These are phyloP conservation scores for Cutaneotrichosporon sp. DNA, from an alignment of 1,284 basidiomycete genomes.

Conservation along the genomic window DNA sequence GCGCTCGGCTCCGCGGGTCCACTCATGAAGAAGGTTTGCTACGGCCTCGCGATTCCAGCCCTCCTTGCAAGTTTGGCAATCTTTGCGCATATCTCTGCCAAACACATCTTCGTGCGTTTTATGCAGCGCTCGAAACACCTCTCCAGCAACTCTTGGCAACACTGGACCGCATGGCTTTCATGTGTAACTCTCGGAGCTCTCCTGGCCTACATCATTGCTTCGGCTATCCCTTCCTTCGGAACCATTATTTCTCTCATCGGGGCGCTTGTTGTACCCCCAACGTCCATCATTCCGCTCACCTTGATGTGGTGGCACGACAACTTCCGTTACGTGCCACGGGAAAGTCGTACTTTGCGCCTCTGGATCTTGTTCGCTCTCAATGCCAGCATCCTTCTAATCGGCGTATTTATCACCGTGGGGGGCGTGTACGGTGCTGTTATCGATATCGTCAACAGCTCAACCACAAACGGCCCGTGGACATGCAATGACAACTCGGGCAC, in stretches of 20 bases:
- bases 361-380: slow-evolving; percentile 21
- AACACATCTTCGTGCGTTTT: slow-evolving; percentile 35
- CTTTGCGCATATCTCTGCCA: slow-evolving; percentile 18
- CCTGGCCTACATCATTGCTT: slow-evolving; percentile 28
- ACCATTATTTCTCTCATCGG: slow-evolving; percentile 30
- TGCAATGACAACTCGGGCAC: slow-evolving; percentile 24
- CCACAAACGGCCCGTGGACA: slow-evolving; percentile 21
- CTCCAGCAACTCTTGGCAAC: slow-evolving; percentile 26
- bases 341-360: too few relatives aligned
- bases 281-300: slow-evolving; percentile 23
- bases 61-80: slow-evolving; percentile 21
- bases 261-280: slow-evolving; percentile 23
- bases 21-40: slow-evolving; percentile 34
- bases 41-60: slow-evolving; percentile 44
- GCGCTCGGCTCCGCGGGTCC: slow-evolving; percentile 31
- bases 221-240: slow-evolving; percentile 23
- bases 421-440: slow-evolving; percentile 29
- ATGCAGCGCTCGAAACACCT: slow-evolving; percentile 36
- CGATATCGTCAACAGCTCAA: slow-evolving; percentile 21
- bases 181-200: slow-evolving; percentile 17
- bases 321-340: too few relatives aligned
- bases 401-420: slow-evolving; percentile 22
- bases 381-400: slow-evolving; percentile 30
- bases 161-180: slow-evolving; percentile 38
- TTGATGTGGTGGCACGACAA: slow-evolving; percentile 35